Evolutionary conservation across 805 yeast species (phyloP).

Genomic region (Yueomyces sp.): DNA sequence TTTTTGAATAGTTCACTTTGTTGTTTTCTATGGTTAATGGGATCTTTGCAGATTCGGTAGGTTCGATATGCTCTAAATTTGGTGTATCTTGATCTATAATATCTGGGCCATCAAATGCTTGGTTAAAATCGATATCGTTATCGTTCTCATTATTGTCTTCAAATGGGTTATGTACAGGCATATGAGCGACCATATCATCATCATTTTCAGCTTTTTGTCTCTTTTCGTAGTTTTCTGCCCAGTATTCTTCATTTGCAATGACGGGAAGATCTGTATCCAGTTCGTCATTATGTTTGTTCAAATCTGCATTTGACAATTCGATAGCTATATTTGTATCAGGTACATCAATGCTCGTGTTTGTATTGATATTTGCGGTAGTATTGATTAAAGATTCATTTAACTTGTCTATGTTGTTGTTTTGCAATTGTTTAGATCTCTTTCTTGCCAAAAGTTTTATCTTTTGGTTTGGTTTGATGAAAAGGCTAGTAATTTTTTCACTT

Average conservation of each 20-base stretch:
- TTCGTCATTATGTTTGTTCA: background rate
- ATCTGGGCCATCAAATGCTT: constrained; percentile 20
- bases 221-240: constrained; percentile 51
- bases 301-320: background rate
- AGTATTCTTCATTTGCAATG: constrained; percentile 51
- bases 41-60: constrained; percentile 1
- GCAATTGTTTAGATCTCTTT: constrained; percentile 3
- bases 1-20: constrained; percentile 46
- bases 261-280: constrained; percentile 14
- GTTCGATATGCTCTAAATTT: background rate
- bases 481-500: constrained; percentile 49
- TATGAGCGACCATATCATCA: constrained; percentile 10
- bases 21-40: constrained; percentile 15
- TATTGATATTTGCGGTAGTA: background rate
- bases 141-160: constrained; percentile 16
- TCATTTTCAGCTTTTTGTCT: constrained; percentile 22
- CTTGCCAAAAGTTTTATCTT: constrained; percentile 24
- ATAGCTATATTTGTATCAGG: background rate
- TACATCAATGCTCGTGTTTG: background rate
- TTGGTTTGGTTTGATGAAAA: constrained; percentile 55
- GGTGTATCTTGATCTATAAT: no score
- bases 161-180: constrained; percentile 23
- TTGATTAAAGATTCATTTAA: background rate
- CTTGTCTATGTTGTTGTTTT: constrained; percentile 3
- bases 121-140: constrained; percentile 23